Percentiles rank a stretch among this genome's conserved stretches.
Conservation (phyloP, 163 green algal species). For the Trebouxia gelatinosa region DNA sequence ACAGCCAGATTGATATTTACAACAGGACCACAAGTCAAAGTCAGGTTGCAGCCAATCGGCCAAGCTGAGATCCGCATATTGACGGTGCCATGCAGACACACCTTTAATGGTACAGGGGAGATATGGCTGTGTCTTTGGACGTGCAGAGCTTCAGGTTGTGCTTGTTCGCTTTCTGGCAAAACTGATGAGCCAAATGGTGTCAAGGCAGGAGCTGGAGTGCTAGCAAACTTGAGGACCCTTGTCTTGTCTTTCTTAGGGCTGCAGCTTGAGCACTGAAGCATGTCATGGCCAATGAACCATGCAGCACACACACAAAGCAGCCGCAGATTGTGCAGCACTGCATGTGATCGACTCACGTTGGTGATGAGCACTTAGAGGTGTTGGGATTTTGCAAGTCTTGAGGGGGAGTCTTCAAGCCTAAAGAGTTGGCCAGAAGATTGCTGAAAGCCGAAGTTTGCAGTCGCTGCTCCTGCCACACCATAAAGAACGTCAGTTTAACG, state of each 20-base stretch:
- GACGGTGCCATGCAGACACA: too few relatives aligned
- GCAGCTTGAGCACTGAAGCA: background rate
- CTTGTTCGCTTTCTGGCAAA: background rate
- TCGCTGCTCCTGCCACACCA: background rate
- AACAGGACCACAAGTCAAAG: too few relatives aligned
- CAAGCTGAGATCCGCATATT: too few relatives aligned
- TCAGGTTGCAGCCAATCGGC: too few relatives aligned
- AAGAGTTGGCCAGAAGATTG: background rate
- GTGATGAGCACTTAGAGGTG: background rate
- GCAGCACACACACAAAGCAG: background rate
- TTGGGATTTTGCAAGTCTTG: background rate
- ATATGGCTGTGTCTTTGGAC: background rate
- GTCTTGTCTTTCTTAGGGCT: slow-evolving; percentile 2
- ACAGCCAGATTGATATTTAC: background rate
- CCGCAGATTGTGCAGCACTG: background rate
- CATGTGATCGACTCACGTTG: background rate
- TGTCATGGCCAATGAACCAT: background rate
- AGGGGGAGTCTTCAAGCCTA: slow-evolving; percentile 8
- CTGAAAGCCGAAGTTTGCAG: background rate
- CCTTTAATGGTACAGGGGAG: background rate
- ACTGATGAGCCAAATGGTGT: slow-evolving; percentile 5
- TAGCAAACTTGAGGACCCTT: slow-evolving; percentile 2
- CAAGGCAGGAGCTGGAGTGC: background rate
- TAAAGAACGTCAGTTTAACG: too few relatives aligned
- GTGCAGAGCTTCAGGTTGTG: background rate